Evolutionary conservation across 148 eudicot species (phyloP).

Genomic region (Arbutus unedo): DNA sequence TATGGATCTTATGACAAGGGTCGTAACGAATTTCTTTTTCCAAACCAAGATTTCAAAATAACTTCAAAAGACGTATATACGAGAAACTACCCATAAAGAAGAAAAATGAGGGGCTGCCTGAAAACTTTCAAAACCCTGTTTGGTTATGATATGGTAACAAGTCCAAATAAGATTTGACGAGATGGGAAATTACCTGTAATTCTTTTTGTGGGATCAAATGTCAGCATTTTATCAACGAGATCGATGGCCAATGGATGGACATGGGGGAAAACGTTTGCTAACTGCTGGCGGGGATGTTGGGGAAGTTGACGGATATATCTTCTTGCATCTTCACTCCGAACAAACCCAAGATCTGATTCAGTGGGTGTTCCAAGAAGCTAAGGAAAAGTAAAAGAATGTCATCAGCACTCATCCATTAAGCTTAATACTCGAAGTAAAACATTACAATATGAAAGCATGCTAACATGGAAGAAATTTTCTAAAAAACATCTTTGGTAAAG

Average conservation of each 20-base stretch:
- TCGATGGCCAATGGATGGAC: conserved; percentile 78
- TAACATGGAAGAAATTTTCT: neutral
- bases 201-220: conserved; percentile 73
- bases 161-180: neutral
- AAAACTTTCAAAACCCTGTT: neutral
- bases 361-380: conserved; percentile 89
- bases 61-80: no score
- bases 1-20: neutral
- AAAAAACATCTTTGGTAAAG: neutral
- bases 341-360: conserved; percentile 63
- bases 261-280: conserved; percentile 59
- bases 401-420: conserved; percentile 10
- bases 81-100: neutral
- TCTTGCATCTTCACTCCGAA: conserved; percentile 70
- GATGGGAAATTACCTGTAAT: conserved; percentile 55
- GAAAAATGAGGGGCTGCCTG: neutral
- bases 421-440: neutral
- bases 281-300: conserved; percentile 53
- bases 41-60: neutral
- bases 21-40: neutral
- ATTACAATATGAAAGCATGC: neutral
- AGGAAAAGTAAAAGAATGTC: conserved; percentile 6
- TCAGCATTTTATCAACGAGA: conserved; percentile 80
- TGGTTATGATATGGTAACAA: neutral
- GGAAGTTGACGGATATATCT: conserved; percentile 71